Evolutionary conservation across 2,329 filamentous ascomycete genomes (phyloP), one percentile per base, ranked within the genome.

Genomic region (Metarhizium album): DNA sequence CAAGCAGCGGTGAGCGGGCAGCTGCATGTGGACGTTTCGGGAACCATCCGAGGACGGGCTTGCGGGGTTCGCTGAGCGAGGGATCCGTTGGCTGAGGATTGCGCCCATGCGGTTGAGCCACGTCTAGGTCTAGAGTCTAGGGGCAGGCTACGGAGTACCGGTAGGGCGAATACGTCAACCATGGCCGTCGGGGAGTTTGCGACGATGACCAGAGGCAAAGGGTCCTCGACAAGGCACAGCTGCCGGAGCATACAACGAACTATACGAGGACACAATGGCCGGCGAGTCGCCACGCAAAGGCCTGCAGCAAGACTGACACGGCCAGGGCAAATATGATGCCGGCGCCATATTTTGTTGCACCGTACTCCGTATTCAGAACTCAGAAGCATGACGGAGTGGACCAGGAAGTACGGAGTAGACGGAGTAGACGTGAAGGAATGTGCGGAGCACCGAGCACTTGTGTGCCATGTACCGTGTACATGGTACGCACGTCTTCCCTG

Each of bases 1-100:
- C 46, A 49, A 46, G 42, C 37, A 29, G 51, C 51, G 47, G 51
- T 52, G 47, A 52, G 43, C 27, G 35, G n/a, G 14, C 47, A 16
- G 42, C 47, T 52, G 51, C 51, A 52, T 47, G 35, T 43, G 24
- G 37, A 43, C 47, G 29, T 9, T 46, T n/a, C 11, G 29, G 47
- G 42, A 42, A 31, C 40, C 20, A 11, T 42, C 20, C 33, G 4
- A n/a, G 18, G 20, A 37, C 31, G 18, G 8, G n/a, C 27, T 35
- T 49, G 47, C 40, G 47, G 47, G 47, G 47, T 49, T 49, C 16
- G 24, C 18, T 6, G 31, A 7, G 20, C n/a, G 45, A 47, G 20
- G n/a, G 31, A n/a, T 35, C n/a, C 45, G 5, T 24, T n/a, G 46
- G 46, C 46, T 48, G 37, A 42, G n/a, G 11, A 27, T 48, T 48